Conservation (phyloP, 352 stramenopile species). For the Peronospora farinosa region DNA sequence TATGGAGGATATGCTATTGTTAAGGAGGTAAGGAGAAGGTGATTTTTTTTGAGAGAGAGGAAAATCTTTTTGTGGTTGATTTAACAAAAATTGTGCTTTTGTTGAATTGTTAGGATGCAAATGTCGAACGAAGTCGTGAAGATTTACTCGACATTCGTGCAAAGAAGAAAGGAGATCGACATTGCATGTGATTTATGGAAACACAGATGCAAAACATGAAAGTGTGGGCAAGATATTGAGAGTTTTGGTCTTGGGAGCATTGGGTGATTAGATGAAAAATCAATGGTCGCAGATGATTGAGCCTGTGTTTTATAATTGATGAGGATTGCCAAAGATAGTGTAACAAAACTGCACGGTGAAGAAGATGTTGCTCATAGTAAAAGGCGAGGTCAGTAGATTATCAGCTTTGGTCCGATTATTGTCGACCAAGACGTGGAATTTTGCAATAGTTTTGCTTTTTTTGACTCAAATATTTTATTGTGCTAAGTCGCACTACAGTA, state of each 20-base stretch:
- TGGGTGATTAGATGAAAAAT: not conserved
- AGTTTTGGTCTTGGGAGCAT: not conserved
- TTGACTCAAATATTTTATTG: no score
- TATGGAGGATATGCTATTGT: slow-evolving; percentile 85
- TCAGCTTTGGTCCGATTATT: no score
- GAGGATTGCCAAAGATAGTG: no score
- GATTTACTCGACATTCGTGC: slow-evolving; percentile 78
- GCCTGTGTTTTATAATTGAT: not conserved
- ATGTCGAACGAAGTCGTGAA: slow-evolving; percentile 64
- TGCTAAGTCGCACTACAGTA: no score
- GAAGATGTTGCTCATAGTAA: no score
- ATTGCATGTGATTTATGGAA: slow-evolving; percentile 56
- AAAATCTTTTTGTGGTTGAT: not conserved
- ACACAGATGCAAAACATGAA: not conserved
- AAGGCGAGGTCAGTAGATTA: no score
- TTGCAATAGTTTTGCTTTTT: no score
- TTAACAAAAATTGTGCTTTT: not conserved
- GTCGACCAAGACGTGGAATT: no score
- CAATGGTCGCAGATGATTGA: not conserved
- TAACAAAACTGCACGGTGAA: no score
- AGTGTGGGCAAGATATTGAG: no score
- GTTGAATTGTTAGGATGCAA: slow-evolving; percentile 33
- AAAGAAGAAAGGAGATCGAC: slow-evolving; percentile 85
- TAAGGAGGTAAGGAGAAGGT: slow-evolving; percentile 46
- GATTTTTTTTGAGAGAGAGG: not conserved